These are phyloP conservation scores for Hypoxylon perforatum DNA, from an alignment of 495 filamentous ascomycete species.

Conservation along the genomic window DNA sequence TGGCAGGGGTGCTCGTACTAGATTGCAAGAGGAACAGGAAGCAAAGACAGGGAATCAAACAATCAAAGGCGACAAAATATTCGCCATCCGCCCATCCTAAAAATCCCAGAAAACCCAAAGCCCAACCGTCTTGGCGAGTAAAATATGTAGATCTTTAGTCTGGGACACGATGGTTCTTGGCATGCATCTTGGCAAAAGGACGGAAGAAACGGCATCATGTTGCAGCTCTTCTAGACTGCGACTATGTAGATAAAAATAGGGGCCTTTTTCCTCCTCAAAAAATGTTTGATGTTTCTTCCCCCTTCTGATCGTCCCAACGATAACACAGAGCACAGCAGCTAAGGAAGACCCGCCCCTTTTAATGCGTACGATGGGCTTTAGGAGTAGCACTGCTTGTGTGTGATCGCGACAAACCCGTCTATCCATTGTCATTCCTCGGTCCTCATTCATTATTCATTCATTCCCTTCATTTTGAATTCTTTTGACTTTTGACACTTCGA, in stretches of 20 bases:
- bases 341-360: neutral
- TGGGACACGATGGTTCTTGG: slow-evolving; percentile 40
- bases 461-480: slow-evolving; percentile 27
- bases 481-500: too few species aligned
- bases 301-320: slow-evolving; percentile 14
- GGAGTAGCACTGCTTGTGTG: slow-evolving; percentile 11
- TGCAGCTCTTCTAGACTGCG: slow-evolving; percentile 16
- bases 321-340: too few species aligned
- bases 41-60: neutral
- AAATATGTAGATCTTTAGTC: slow-evolving; percentile 36
- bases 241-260: slow-evolving; percentile 43
- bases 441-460: slow-evolving; percentile 27
- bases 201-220: slow-evolving; percentile 42
- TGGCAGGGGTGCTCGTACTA: neutral
- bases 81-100: slow-evolving; percentile 27
- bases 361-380: slow-evolving; percentile 24
- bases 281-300: slow-evolving; percentile 32
- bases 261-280: slow-evolving; percentile 20
- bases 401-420: slow-evolving; percentile 26
- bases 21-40: neutral
- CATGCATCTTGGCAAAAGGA: slow-evolving; percentile 40
- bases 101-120: neutral
- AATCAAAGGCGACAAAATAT: neutral
- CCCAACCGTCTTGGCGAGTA: slow-evolving; percentile 27
- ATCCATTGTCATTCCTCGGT: slow-evolving; percentile 8